These are phyloP conservation scores for Porphyrellus cyaneotinctus DNA, from an alignment of 768 basidiomycete species.

Conservation along the genomic window DNA sequence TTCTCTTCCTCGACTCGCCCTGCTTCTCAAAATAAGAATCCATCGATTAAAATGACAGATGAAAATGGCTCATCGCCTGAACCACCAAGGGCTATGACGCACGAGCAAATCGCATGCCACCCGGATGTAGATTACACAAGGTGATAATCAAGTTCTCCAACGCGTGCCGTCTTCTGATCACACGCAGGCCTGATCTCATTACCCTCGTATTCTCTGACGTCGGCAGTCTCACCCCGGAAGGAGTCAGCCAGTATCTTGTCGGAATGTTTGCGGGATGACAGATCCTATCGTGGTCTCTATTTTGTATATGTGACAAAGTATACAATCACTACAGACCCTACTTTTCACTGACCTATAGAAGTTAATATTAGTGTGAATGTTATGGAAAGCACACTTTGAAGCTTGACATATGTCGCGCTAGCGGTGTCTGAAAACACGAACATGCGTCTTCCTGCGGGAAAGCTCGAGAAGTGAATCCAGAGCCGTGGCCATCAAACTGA, in stretches of 20 bases:
- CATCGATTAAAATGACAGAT: slow-evolving; percentile 2
- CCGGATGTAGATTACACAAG: slow-evolving; percentile 95
- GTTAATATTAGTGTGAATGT: slow-evolving; percentile 14
- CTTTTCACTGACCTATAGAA: slow-evolving; percentile 9
- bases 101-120: slow-evolving; percentile 75
- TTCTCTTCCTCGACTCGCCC: slow-evolving; percentile 8
- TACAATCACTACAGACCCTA: slow-evolving; percentile 32
- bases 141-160: slow-evolving; percentile 36
- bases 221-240: slow-evolving; percentile 88
- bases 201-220: slow-evolving; percentile 93
- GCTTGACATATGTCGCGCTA: slow-evolving; percentile 2
- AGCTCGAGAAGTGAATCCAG: slow-evolving; percentile 10
- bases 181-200: slow-evolving; percentile 79
- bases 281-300: slow-evolving; percentile 11
- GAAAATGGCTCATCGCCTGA: slow-evolving; percentile 3
- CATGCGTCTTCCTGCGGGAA: slow-evolving; percentile 21
- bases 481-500: slow-evolving; percentile 23
- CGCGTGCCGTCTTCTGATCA: slow-evolving; percentile 22
- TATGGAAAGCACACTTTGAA: slow-evolving; percentile 6
- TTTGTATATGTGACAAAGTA: slow-evolving; percentile 30
- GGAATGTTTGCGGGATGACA: slow-evolving; percentile 83
- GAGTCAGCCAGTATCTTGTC: slow-evolving; percentile 92
- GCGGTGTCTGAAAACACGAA: slow-evolving; percentile 13
- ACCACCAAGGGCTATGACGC: slow-evolving; percentile 50
- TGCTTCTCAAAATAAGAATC: slow-evolving; percentile 1